These are phyloP conservation scores for Zygosaccharomyces kombuchaensis DNA, from an alignment of 805 yeast species.

Conservation along the genomic window DNA sequence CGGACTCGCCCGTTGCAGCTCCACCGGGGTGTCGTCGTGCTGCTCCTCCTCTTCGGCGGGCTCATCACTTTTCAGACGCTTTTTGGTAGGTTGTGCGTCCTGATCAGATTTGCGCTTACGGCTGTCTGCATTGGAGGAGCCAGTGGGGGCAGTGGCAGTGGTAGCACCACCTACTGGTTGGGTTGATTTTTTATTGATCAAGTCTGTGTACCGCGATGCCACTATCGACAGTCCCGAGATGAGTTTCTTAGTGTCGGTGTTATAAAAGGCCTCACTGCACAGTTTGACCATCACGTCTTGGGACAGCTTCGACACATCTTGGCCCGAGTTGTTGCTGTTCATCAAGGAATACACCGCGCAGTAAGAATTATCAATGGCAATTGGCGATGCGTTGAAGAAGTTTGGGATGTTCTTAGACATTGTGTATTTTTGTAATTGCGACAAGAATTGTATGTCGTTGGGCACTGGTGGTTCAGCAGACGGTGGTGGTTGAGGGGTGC, in stretches of 20 bases:
- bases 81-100: slow-evolving; percentile 11
- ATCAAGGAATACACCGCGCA: slow-evolving; percentile 65
- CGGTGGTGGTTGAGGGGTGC: slow-evolving; percentile 4
- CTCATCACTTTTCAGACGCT: slow-evolving; percentile 24
- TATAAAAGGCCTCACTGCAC: slow-evolving; percentile 65
- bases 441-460: slow-evolving; percentile 12
- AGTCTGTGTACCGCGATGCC: slow-evolving; percentile 56
- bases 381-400: slow-evolving; percentile 35
- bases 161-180: slow-evolving; percentile 14
- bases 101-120: slow-evolving; percentile 16
- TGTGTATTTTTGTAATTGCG: slow-evolving; percentile 28
- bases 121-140: neutral
- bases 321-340: slow-evolving; percentile 54
- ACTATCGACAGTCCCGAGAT: slow-evolving; percentile 67
- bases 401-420: slow-evolving; percentile 23
- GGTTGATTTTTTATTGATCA: slow-evolving; percentile 33
- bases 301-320: slow-evolving; percentile 69
- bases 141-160: slow-evolving; percentile 16
- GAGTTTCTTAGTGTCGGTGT: slow-evolving; percentile 48
- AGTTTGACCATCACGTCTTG: slow-evolving; percentile 54
- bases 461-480: slow-evolving; percentile 6
- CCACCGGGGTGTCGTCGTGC: slow-evolving; percentile 25
- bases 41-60: slow-evolving; percentile 33
- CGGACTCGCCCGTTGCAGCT: slow-evolving; percentile 40
- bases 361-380: slow-evolving; percentile 45